phyloP scores from a whole-genome alignment of 345 rosid species.

The Lepidium aucheri region DNA sequence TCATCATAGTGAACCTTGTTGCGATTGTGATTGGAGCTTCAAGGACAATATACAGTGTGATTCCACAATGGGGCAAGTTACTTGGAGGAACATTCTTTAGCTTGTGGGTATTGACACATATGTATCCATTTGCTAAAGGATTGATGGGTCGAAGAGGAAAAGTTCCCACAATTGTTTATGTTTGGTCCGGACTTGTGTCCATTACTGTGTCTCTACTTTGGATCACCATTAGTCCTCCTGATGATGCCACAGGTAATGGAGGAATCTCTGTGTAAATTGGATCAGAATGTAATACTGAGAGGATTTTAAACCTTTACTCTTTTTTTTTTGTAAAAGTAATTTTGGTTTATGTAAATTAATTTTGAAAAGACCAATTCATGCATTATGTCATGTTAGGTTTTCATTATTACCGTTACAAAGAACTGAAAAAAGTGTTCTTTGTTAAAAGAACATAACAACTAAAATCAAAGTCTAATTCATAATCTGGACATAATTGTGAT shows the following conservation, averaged over 20 bases:
- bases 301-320: background rate
- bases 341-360: conserved; percentile 21
- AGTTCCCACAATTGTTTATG: conserved; percentile 72
- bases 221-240: conserved; percentile 66
- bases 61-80: conserved; percentile 86
- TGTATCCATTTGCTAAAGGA: conserved; percentile 81
- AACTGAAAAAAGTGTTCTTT: background rate
- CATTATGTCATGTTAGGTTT: background rate
- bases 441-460: too few relatives aligned
- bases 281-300: background rate
- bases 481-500: too few relatives aligned
- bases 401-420: background rate
- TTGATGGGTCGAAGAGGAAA: conserved; percentile 82
- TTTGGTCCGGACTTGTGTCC: conserved; percentile 73
- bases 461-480: too few relatives aligned
- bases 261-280: conserved; percentile 20
- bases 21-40: conserved; percentile 66
- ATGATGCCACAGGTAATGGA: conserved; percentile 21
- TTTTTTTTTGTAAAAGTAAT: conserved; percentile 4
- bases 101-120: conserved; percentile 82
- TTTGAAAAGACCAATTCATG: background rate
- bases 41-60: conserved; percentile 66
- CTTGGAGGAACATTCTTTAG: conserved; percentile 79
- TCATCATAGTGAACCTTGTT: conserved; percentile 56
- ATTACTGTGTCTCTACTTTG: conserved; percentile 70